Conservation (phyloP, 345 rosid species). For the Citrus mangshanensis region DNA sequence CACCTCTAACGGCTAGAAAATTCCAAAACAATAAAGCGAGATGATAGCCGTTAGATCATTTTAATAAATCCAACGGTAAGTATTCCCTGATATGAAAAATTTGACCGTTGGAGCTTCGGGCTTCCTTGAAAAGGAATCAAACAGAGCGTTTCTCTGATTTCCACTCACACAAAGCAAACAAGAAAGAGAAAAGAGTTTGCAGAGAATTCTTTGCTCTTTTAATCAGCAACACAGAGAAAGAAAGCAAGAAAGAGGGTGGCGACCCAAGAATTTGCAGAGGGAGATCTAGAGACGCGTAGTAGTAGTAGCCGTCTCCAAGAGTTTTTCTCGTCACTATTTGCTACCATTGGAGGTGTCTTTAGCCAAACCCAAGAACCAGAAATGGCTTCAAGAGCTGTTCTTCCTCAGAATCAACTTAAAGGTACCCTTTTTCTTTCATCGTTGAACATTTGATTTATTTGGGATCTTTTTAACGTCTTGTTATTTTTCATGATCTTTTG, state of each 20-base stretch:
- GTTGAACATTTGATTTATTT: background rate
- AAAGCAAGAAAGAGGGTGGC: constrained; percentile 41
- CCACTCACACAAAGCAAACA: background rate
- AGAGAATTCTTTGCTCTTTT: background rate
- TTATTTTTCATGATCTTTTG: background rate
- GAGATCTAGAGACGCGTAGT: constrained; percentile 34
- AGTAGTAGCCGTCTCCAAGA: constrained; percentile 59
- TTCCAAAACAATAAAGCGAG: constrained; percentile 28
- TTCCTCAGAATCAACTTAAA: constrained; percentile 27
- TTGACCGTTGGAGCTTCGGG: constrained; percentile 38
- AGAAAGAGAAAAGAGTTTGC: constrained; percentile 7
- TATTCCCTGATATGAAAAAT: constrained; percentile 13
- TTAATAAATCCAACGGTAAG: constrained; percentile 21
- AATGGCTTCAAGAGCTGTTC: constrained; percentile 51
- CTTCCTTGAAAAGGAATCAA: constrained; percentile 11
- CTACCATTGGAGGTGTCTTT: constrained; percentile 55
- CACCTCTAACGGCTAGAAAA: constrained; percentile 43
- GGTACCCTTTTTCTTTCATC: constrained; percentile 21
- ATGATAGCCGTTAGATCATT: constrained; percentile 24
- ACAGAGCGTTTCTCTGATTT: background rate
- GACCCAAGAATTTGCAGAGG: constrained; percentile 29
- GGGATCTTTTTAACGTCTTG: background rate
- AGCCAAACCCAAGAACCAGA: constrained; percentile 27
- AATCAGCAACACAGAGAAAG: background rate
- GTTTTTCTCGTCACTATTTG: constrained; percentile 52